phyloP scores from a whole-genome alignment of 2,329 filamentous ascomycete genomes.

The Proliferodiscus dingleyae region DNA sequence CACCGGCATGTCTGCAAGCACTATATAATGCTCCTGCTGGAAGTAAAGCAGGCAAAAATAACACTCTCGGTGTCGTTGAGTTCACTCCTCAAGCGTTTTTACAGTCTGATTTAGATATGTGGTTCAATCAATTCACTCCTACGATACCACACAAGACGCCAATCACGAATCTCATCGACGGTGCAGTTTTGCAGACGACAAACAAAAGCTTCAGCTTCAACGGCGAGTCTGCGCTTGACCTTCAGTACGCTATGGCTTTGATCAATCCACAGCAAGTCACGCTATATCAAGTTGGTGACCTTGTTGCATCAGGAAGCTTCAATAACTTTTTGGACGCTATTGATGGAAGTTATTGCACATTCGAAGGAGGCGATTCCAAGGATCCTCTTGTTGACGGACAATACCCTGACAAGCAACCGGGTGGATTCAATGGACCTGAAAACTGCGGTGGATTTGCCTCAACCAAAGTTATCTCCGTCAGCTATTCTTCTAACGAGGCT shows the following conservation, averaged over 20 bases:
- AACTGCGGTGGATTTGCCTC: slow-evolving; percentile 41
- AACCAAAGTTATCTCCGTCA: slow-evolving; percentile 51
- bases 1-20: slow-evolving; percentile 50
- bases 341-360: slow-evolving; percentile 43
- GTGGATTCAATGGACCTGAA: slow-evolving; percentile 36
- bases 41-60: slow-evolving; percentile 38
- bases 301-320: slow-evolving; percentile 22
- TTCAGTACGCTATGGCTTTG: slow-evolving; percentile 40
- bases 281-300: slow-evolving; percentile 43
- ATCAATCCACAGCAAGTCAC: slow-evolving; percentile 46
- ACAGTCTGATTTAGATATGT: slow-evolving; percentile 44
- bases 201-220: slow-evolving; percentile 38
- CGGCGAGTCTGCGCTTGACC: slow-evolving; percentile 35
- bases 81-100: slow-evolving; percentile 50
- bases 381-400: slow-evolving; percentile 28
- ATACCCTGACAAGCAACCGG: slow-evolving; percentile 30
- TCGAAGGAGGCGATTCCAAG: slow-evolving; percentile 38
- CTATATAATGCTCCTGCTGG: slow-evolving; percentile 44
- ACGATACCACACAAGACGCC: slow-evolving; percentile 32
- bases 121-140: slow-evolving; percentile 42
- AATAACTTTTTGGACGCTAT: slow-evolving; percentile 36
- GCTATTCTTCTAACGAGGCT: slow-evolving; percentile 49
- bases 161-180: slow-evolving; percentile 10
- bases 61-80: slow-evolving; percentile 48
- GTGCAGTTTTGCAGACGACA: slow-evolving; percentile 33